Evolutionary conservation across 257 asterid species (phyloP).

Genomic region (Solanum clarkiae): DNA sequence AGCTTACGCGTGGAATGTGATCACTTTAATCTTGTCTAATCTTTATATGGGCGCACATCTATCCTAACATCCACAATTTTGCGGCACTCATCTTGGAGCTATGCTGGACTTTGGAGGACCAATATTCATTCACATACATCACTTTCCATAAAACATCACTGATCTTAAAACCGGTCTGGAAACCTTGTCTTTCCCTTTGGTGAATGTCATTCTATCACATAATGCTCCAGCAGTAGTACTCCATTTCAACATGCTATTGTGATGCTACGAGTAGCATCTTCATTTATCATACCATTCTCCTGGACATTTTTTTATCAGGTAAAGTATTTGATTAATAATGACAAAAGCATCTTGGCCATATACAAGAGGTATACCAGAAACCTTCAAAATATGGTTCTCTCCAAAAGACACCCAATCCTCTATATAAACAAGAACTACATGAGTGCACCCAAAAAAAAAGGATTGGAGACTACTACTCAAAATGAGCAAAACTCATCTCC

Average conservation of each 20-base stretch:
- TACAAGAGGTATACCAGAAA: background rate
- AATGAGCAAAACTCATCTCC: background rate
- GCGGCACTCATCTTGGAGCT: background rate
- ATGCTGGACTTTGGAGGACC: background rate
- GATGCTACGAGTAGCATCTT: background rate
- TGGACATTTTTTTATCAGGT: background rate
- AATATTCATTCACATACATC: background rate
- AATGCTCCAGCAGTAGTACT: background rate
- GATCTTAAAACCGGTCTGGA: background rate
- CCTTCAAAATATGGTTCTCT: background rate
- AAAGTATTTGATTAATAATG: background rate
- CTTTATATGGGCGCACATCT: background rate
- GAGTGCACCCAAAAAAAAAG: background rate
- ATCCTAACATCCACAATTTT: background rate
- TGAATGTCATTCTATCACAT: background rate
- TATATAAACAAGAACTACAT: background rate
- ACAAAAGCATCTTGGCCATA: background rate
- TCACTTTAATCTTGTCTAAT: background rate
- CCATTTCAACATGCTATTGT: background rate
- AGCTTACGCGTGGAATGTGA: background rate
- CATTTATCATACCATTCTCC: background rate
- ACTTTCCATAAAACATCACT: background rate
- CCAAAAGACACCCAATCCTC: background rate
- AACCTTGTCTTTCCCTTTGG: background rate
- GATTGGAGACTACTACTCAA: background rate